Percentiles rank a stretch among this genome's conserved stretches.
Evolutionary conservation across 2,329 filamentous ascomycete species (phyloP).

Genomic region (Zymoseptoria crescenta): DNA sequence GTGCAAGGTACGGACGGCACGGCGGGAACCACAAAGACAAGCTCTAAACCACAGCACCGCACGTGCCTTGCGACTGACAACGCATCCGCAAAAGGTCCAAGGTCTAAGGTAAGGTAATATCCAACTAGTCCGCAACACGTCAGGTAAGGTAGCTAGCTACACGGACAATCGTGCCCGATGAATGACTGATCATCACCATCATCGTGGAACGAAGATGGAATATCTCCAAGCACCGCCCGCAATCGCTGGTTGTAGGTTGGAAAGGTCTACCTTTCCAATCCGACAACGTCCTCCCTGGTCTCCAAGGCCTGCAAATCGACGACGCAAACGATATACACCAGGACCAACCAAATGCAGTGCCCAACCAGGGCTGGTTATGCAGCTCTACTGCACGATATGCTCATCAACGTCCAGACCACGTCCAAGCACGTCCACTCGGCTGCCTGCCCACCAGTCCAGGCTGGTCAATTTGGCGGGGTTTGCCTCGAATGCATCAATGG

Average conservation of each 20-base stretch:
- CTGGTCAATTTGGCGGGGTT: not conserved
- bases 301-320: not conserved
- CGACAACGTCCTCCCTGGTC: too few species aligned
- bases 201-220: too few species aligned
- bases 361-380: not conserved
- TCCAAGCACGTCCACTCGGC: not conserved
- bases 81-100: not conserved
- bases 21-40: not conserved
- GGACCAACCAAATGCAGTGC: not conserved
- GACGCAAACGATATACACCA: not conserved
- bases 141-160: too few species aligned
- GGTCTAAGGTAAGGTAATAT: not conserved
- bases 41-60: not conserved
- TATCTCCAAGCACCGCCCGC: too few species aligned
- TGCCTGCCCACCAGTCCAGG: not conserved
- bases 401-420: not conserved
- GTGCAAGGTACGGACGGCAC: not conserved
- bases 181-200: too few species aligned
- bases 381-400: not conserved
- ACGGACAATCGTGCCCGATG: too few species aligned
- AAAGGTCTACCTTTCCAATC: too few species aligned
- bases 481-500: not conserved
- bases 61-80: not conserved
- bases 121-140: too few species aligned
- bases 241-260: too few species aligned